phyloP scores from a whole-genome alignment of 805 yeast species.

The Nakazawaea wickerhamii region DNA sequence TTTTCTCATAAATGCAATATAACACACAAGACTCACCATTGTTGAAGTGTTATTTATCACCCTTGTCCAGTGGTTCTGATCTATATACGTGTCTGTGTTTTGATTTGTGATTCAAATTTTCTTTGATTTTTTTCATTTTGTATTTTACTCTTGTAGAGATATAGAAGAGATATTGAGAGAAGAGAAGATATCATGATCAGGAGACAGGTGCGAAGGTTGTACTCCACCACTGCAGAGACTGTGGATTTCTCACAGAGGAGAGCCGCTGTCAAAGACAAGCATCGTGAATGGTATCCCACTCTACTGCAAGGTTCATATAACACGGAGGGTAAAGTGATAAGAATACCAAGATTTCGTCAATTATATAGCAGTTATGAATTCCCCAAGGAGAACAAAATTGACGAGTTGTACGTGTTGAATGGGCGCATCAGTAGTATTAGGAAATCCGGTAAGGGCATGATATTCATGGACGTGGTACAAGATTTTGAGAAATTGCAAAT shows the following conservation, averaged over 20 bases:
- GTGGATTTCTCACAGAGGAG: slow-evolving; percentile 1
- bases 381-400: slow-evolving; percentile 19
- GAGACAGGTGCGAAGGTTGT: background rate
- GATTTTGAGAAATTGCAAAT: slow-evolving; percentile 57
- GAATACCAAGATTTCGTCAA: slow-evolving; percentile 36
- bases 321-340: slow-evolving; percentile 13
- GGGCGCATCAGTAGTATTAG: slow-evolving; percentile 61
- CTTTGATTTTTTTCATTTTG: slow-evolving; percentile 2
- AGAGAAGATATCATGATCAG: slow-evolving; percentile 1
- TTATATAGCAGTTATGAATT: slow-evolving; percentile 23
- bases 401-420: slow-evolving; percentile 27
- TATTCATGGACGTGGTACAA: slow-evolving; percentile 64
- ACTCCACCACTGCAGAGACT: background rate
- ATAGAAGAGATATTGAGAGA: no score
- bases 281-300: slow-evolving; percentile 5
- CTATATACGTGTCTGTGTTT: slow-evolving; percentile 4
- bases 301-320: slow-evolving; percentile 21
- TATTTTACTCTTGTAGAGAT: no score
- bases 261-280: background rate
- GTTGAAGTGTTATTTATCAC: no score
- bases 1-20: no score
- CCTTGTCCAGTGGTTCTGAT: no score
- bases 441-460: slow-evolving; percentile 61
- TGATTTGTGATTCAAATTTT: background rate
- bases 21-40: no score